A percentile compares a stretch with the other conserved stretches of the same genome.
These are phyloP conservation scores for Lizonia empirigonia DNA, from an alignment of 2,329 filamentous ascomycete genomes.

Conservation along the genomic window DNA sequence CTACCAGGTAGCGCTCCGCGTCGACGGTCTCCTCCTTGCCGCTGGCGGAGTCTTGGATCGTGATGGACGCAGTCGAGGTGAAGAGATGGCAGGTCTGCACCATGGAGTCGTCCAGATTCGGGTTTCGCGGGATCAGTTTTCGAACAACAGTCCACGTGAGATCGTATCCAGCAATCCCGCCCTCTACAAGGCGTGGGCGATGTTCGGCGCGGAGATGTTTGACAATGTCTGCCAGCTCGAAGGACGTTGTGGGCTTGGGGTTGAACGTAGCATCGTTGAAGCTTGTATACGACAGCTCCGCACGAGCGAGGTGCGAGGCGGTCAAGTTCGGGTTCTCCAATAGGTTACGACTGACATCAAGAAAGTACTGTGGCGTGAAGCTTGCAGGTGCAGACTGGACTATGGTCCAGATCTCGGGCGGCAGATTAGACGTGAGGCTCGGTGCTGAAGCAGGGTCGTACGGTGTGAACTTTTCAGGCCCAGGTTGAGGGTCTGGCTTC, in stretches of 20 bases:
- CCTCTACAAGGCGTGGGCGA: slow-evolving; percentile 34
- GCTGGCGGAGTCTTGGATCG: slow-evolving; percentile 9
- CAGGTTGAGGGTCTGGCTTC: background rate
- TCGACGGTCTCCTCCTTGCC: slow-evolving; percentile 36
- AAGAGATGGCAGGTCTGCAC: slow-evolving; percentile 85
- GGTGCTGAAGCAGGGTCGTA: slow-evolving; percentile 36
- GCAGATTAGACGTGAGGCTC: slow-evolving; percentile 35
- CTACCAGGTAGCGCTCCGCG: slow-evolving; percentile 61
- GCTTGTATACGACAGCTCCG: slow-evolving; percentile 70
- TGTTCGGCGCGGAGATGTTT: slow-evolving; percentile 56
- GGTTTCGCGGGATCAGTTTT: slow-evolving; percentile 81
- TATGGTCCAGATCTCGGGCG: slow-evolving; percentile 45
- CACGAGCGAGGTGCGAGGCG: slow-evolving; percentile 76
- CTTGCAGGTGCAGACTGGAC: slow-evolving; percentile 57
- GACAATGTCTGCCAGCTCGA: slow-evolving; percentile 51
- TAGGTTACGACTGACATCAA: slow-evolving; percentile 72
- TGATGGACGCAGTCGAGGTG: slow-evolving; percentile 32
- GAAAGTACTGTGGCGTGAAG: slow-evolving; percentile 68
- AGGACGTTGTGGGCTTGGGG: slow-evolving; percentile 34
- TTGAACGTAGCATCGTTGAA: slow-evolving; percentile 47
- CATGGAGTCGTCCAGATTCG: slow-evolving; percentile 72
- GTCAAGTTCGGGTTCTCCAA: slow-evolving; percentile 81
- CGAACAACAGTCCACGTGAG: slow-evolving; percentile 72
- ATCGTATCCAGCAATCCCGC: slow-evolving; percentile 43
- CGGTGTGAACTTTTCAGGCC: slow-evolving; percentile 40